Percentiles rank a stretch among this genome's conserved stretches.
Evolutionary conservation across 306 rosid genomes (phyloP).

Genomic region (Sindora glabra): DNA sequence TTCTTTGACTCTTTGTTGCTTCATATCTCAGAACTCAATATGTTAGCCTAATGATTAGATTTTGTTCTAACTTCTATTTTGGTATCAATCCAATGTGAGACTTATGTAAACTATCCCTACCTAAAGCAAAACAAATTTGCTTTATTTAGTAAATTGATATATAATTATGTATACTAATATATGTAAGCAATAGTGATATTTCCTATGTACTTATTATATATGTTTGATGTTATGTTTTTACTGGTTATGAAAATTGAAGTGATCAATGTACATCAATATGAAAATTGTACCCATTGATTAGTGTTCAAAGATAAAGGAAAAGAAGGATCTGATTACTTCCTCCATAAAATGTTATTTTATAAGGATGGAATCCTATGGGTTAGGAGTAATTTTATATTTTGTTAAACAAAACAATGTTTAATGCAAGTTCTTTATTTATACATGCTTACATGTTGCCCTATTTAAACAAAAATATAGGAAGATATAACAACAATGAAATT

Average conservation of each 20-base stretch:
- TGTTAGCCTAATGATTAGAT: too few relatives aligned
- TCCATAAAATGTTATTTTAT: constrained; percentile 70
- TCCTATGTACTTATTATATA: too few relatives aligned
- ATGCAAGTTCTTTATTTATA: constrained; percentile 61
- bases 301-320: constrained; percentile 82
- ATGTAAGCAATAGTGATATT: too few relatives aligned
- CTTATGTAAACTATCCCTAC: too few relatives aligned
- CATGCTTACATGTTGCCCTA: constrained; percentile 51
- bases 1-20: too few relatives aligned
- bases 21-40: too few relatives aligned
- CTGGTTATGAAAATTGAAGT: constrained; percentile 5
- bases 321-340: constrained; percentile 50
- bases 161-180: too few relatives aligned
- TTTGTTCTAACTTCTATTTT: too few relatives aligned
- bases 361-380: constrained; percentile 37
- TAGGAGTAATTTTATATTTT: constrained; percentile 24
- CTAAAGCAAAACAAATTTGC: too few relatives aligned
- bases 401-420: constrained; percentile 32
- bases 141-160: too few relatives aligned
- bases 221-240: neutral
- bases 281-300: constrained; percentile 23
- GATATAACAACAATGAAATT: constrained; percentile 30
- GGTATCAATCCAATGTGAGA: too few relatives aligned
- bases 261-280: neutral
- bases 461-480: constrained; percentile 57